These are phyloP conservation scores for Trichothecium sympodiale DNA, from an alignment of 2,329 filamentous ascomycete genomes.

Conservation along the genomic window DNA sequence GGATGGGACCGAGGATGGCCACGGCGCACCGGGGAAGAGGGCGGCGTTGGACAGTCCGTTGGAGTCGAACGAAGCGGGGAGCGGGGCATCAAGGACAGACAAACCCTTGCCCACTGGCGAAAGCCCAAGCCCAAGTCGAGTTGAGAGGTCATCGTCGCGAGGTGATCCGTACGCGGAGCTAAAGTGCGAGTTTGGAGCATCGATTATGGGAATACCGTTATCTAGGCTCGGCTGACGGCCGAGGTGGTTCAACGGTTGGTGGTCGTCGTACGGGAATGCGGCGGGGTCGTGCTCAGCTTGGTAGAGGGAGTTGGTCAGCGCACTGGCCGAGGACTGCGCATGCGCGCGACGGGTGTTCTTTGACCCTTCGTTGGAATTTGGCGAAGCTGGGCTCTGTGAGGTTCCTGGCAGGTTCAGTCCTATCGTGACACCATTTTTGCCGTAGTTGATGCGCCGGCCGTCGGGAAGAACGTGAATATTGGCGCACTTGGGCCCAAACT, in stretches of 20 bases:
- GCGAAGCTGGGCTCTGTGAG: constrained; percentile 35
- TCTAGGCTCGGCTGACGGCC: constrained; percentile 42
- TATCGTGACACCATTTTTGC: constrained; percentile 57
- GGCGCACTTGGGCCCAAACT: constrained; percentile 95
- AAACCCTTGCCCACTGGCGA: constrained; percentile 64
- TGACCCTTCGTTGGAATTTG: constrained; percentile 20
- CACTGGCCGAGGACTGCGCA: constrained; percentile 50
- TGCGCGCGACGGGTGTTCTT: not conserved
- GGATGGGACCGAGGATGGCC: constrained; percentile 84
- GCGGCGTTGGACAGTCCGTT: constrained; percentile 90
- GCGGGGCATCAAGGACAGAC: constrained; percentile 86
- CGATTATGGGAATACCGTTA: constrained; percentile 44
- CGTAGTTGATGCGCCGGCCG: constrained; percentile 79
- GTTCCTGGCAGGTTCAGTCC: constrained; percentile 56
- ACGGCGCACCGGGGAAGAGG: constrained; percentile 64
- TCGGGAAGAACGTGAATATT: constrained; percentile 93
- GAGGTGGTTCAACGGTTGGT: constrained; percentile 26
- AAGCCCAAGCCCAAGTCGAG: constrained; percentile 57
- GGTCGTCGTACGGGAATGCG: constrained; percentile 29
- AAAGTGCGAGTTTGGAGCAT: constrained; percentile 45
- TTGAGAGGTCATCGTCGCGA: constrained; percentile 47
- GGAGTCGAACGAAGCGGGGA: constrained; percentile 92
- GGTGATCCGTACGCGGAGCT: constrained; percentile 70
- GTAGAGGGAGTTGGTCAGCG: constrained; percentile 50
- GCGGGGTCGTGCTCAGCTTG: constrained; percentile 25